Conservation (phyloP, 2,329 filamentous ascomycete species). For the Neonectria coccinea region DNA sequence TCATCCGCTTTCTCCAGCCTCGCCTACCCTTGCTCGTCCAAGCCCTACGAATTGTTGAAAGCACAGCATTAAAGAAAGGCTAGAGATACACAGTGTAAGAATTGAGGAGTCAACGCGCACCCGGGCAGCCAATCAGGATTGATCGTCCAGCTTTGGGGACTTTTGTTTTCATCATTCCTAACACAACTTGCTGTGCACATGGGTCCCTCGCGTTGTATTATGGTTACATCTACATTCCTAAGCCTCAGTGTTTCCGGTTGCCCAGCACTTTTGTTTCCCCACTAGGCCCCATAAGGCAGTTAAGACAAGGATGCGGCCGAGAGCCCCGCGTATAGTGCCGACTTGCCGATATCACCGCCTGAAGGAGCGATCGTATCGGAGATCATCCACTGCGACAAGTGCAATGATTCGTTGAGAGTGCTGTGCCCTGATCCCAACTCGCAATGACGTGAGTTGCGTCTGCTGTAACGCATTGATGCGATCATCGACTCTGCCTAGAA, state of each 20-base stretch:
- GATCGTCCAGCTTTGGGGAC: too few species aligned
- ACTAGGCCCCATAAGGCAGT: conserved; percentile 27
- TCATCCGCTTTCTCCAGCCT: too few species aligned
- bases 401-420: conserved; percentile 10
- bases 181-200: too few species aligned
- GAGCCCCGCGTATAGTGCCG: conserved; percentile 13
- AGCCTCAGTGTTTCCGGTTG: neutral
- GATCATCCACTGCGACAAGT: neutral
- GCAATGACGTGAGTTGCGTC: conserved; percentile 16
- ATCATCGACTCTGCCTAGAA: neutral
- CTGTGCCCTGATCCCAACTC: conserved; percentile 17
- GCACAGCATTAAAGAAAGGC: too few species aligned
- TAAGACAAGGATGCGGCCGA: conserved; percentile 4
- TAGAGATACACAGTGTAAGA: too few species aligned
- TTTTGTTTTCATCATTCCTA: too few species aligned
- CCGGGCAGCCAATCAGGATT: too few species aligned
- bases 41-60: too few species aligned
- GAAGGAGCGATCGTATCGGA: neutral
- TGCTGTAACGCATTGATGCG: neutral
- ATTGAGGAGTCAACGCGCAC: too few species aligned
- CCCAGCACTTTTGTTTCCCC: conserved; percentile 25
- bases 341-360: conserved; percentile 16
- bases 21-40: too few species aligned
- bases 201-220: too few species aligned
- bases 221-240: neutral